Conservation (phyloP, 768 basidiomycete species). For the Mycena leptocephala region DNA sequence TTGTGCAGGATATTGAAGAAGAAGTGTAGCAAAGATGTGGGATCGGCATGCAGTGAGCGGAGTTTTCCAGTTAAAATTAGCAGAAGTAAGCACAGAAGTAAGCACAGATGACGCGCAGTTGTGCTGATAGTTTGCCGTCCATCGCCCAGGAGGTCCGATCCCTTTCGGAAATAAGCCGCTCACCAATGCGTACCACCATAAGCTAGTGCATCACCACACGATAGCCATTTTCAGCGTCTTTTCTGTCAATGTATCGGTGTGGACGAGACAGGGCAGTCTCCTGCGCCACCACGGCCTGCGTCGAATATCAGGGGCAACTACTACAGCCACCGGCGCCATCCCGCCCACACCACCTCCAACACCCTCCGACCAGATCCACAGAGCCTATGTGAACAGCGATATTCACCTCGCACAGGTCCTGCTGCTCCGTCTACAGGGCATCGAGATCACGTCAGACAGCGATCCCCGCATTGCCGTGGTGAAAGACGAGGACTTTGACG, state of each 20-base stretch:
- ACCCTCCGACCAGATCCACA: constrained; percentile 76
- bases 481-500: constrained; percentile 67
- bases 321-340: background rate
- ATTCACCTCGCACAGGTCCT: constrained; percentile 78
- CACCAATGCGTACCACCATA: no score
- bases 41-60: no score
- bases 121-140: no score
- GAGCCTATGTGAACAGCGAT: constrained; percentile 78
- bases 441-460: constrained; percentile 70
- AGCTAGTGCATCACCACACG: no score
- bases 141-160: no score
- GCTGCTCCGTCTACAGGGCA: constrained; percentile 73
- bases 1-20: no score
- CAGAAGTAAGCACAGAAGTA: no score
- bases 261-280: background rate
- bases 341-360: constrained; percentile 57
- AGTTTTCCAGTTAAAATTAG: no score
- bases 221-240: no score
- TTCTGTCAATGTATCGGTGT: background rate
- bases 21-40: no score
- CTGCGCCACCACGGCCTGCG: background rate
- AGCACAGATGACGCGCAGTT: no score
- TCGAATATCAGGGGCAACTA: background rate
- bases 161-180: no score
- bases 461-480: constrained; percentile 78